Conservation (phyloP, 2,329 filamentous ascomycete genomes). For the Botrytis elliptica region DNA sequence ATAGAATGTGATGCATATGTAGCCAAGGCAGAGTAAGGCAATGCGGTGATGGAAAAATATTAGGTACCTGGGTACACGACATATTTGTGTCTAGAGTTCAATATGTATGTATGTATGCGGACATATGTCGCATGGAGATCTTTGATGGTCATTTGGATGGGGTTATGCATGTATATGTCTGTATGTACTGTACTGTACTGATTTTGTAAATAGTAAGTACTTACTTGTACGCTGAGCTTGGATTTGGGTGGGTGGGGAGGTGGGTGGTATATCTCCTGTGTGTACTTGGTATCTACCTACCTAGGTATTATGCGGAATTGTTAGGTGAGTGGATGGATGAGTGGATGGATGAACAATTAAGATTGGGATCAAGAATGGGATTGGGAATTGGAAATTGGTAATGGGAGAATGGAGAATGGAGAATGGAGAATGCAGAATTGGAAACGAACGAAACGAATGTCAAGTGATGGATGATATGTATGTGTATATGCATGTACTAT, state of each 20-base stretch:
- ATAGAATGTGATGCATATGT: no score
- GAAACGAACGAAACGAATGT: no score
- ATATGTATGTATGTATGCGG: neutral
- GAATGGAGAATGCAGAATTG: no score
- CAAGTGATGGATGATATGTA: neutral
- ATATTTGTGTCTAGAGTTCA: neutral
- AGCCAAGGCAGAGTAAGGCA: no score
- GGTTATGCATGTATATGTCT: no score
- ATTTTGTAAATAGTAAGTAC: neutral
- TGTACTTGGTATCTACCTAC: no score
- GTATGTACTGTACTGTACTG: neutral
- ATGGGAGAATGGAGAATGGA: no score
- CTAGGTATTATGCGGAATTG: neutral
- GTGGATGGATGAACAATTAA: neutral
- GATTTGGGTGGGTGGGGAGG: neutral
- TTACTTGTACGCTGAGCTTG: neutral
- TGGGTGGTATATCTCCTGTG: neutral
- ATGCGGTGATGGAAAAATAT: no score
- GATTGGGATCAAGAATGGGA: no score
- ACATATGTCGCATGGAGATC: neutral
- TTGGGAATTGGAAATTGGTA: no score
- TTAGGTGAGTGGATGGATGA: neutral
- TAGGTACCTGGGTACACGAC: no score
- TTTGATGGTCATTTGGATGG: conserved; percentile 2
- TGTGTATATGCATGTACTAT: neutral